Evolutionary conservation across 169 alveolate genomes (phyloP), one percentile per base, ranked within the genome.

Genomic region (Plasmodium blacklocki): DNA sequence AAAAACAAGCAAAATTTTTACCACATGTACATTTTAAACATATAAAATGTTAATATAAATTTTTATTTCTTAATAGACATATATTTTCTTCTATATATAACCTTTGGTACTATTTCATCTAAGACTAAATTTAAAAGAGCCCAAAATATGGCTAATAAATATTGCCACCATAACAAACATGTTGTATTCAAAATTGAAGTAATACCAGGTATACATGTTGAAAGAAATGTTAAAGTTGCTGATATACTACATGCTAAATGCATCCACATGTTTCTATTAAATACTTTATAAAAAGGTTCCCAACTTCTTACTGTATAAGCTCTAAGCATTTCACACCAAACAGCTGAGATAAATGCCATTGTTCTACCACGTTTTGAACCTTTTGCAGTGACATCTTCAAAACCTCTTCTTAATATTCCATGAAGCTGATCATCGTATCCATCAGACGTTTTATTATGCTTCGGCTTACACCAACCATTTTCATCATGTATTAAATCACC

Each of bases 271-370:
- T 94, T 96, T 58, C 98, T 93, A 92, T 96, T 96, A 93, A 96
- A 95, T 14, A 95, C 98, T 50, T 21, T 47, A 94, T 90, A 96
- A 87, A 96, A 95, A 93, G 95, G 95, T 62, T 94, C 95, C 98
- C 98, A 96, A 43, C 97, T 91, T 43, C 98, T 93, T 39, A 96
- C 98, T n/a, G 98, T 96, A 88, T 96, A 96, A 7, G 98, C 98
- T 52, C 98, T 89, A 49, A 96, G 95, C 97, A 96, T 96, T 74
- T 96, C 98, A 73, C 98, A 95, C 96, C 97, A 96, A 39, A 96
- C 98, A 19, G 97, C 98, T 3, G 98, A 92, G 70, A 96, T 93
- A 93, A 96, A 96, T 15, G 98, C 94, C 56, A 96, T 94, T 3
- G 98, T 96, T 58, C 98, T 88, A 54, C 97, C 98, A 80, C 95